Evolutionary conservation across 139 green algal genomes (phyloP), one percentile per base, ranked within the genome.

Genomic region (Chlamydomonas schloesseri): DNA sequence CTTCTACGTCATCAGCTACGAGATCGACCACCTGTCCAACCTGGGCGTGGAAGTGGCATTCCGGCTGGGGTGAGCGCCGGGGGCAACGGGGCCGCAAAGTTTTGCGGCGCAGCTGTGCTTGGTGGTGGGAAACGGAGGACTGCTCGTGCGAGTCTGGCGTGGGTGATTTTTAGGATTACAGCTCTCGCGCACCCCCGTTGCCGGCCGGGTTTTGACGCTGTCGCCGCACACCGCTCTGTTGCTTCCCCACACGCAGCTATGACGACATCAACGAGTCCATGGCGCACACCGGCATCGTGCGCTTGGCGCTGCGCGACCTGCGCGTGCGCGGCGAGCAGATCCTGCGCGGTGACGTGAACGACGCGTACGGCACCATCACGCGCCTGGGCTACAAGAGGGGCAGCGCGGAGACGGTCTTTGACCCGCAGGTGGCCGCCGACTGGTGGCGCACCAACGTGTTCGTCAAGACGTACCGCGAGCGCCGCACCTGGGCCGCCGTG

Each of bases 391-490:
- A 88, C 71, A 69, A 58, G 28, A 67, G 57, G 28, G 84, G 81
- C 62, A 36, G 29, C 23, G 73, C 80, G 55, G 86, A 79, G 64
- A 67, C 68, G 34, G 68, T 6, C 0, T 92, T 89, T 55, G 89
- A 92, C 71, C 79, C 85, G 33, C 69, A 81, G 75, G 81, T 92
- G 26, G 91, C 91, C 1, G 65, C 77, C 18, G 88, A 92, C 70
- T 94, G 87, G 64, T 94, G 89, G 89, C 85, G 88, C 67, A 84
- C 62, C 37, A 84, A 84, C 53, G 81, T 89, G 31, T 94, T 94
- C 81, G 86, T 91, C 24, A 94, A 94, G 87, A 94, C 91, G 14
- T 94, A 90, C 84, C 81, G 87, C 20, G 91, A 94, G 88, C 83
- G 91, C 5, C 87, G 91, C 71, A 88, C 87, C 33, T 89, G 73